A percentile compares a stretch with the other conserved stretches of the same genome.
These are phyloP conservation scores for Kodamaea leandrae DNA, from an alignment of 805 yeast species.

Conservation along the genomic window DNA sequence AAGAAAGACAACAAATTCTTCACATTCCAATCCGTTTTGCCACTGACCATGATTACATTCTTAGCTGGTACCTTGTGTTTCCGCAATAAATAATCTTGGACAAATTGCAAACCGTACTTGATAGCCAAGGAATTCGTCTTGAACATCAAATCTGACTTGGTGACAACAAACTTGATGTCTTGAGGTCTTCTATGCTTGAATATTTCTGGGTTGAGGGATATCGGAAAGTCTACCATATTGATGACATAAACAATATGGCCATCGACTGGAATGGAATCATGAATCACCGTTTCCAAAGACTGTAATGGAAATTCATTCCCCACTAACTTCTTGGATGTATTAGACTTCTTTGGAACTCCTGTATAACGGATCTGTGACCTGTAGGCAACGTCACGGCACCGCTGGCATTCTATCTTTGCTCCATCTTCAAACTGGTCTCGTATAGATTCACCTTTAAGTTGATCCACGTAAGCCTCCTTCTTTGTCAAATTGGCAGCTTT, in stretches of 20 bases:
- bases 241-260: constrained; percentile 58
- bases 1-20: constrained; percentile 36
- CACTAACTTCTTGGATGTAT: neutral
- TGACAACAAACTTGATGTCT: constrained; percentile 40
- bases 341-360: neutral
- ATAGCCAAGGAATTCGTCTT: constrained; percentile 25
- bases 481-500: neutral
- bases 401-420: constrained; percentile 40
- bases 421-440: neutral
- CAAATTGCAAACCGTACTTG: constrained; percentile 28
- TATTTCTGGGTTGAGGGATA: constrained; percentile 44
- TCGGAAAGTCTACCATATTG: constrained; percentile 72
- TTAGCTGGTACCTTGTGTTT: constrained; percentile 30
- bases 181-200: constrained; percentile 31
- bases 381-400: constrained; percentile 55
- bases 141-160: constrained; percentile 45
- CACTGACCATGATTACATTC: constrained; percentile 50
- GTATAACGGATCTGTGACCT: constrained; percentile 25
- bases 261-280: constrained; percentile 37
- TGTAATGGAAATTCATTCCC: constrained; percentile 29
- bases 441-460: neutral
- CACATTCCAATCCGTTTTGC: constrained; percentile 52
- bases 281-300: constrained; percentile 16
- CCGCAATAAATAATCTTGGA: constrained; percentile 33
- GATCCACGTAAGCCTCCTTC: neutral